A percentile compares a stretch with the other conserved stretches of the same genome.
Conservation (phyloP, 176 grass and related monocot species). For the Hsuehochloa calcarea region DNA sequence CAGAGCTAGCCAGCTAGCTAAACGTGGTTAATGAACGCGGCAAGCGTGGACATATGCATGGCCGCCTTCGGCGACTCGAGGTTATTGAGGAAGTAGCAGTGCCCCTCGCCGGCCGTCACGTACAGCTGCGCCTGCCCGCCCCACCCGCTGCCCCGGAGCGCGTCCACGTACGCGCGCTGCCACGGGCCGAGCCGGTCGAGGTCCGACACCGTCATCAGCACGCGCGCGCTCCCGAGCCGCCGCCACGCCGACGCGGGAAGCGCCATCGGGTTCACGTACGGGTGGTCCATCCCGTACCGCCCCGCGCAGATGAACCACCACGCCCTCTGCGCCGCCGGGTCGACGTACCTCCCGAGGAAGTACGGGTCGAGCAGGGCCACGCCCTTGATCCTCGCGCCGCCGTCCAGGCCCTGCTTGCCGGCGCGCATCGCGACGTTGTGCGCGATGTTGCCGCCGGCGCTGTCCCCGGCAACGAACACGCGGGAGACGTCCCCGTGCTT, state of each 20-base stretch:
- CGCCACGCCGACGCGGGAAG: constrained; percentile 30
- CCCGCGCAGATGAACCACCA: constrained; percentile 67
- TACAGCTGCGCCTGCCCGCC: constrained; percentile 29
- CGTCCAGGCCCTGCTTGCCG: background rate
- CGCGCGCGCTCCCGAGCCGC: constrained; percentile 13
- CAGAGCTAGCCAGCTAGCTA: background rate
- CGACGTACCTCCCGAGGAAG: constrained; percentile 44
- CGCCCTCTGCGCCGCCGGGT: background rate
- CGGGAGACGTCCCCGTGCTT: constrained; percentile 43
- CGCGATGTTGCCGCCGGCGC: constrained; percentile 88
- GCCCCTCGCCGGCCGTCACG: constrained; percentile 38
- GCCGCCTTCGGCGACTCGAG: constrained; percentile 41
- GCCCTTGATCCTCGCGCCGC: constrained; percentile 32
- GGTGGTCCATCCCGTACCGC: constrained; percentile 50
- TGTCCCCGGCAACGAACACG: constrained; percentile 73
- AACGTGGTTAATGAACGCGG: constrained; percentile 19
- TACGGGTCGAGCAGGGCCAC: constrained; percentile 63
- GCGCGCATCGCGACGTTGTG: constrained; percentile 72
- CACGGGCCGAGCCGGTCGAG: constrained; percentile 51
- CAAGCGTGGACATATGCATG: constrained; percentile 56
- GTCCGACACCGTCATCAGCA: constrained; percentile 60
- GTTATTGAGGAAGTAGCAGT: constrained; percentile 68
- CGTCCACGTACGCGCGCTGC: constrained; percentile 53
- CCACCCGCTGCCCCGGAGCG: constrained; percentile 57
- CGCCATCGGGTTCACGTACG: constrained; percentile 60